These are phyloP conservation scores for Suhomyces canberraensis DNA, from an alignment of 805 yeast genomes.

Conservation along the genomic window DNA sequence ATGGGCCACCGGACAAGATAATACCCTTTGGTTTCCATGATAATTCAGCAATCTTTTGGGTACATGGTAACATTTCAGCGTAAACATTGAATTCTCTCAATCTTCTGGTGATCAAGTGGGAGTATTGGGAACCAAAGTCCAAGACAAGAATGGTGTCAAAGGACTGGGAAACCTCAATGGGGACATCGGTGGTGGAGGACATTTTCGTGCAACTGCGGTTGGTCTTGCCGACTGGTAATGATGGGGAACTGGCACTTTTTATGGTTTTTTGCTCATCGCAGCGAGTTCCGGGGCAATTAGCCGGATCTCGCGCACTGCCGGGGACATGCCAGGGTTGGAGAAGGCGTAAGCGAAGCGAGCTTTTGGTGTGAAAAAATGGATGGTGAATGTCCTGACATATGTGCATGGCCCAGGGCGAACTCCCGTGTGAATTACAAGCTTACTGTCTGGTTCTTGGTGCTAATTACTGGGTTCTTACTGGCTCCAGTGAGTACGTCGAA, in stretches of 20 bases:
- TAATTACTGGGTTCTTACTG: too few species aligned
- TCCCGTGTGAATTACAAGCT: too few species aligned
- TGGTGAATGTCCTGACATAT: too few species aligned
- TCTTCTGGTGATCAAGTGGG: slow-evolving; percentile 95
- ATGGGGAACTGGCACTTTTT: slow-evolving; percentile 1
- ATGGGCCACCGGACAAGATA: slow-evolving; percentile 95
- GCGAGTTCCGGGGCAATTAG: neutral
- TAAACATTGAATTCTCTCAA: slow-evolving; percentile 96
- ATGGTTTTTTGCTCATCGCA: slow-evolving; percentile 7
- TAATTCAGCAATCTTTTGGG: slow-evolving; percentile 91
- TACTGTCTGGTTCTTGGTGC: too few species aligned
- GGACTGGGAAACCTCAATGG: slow-evolving; percentile 71
- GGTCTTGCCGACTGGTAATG: neutral
- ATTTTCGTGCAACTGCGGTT: slow-evolving; percentile 1
- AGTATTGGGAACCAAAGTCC: slow-evolving; percentile 98
- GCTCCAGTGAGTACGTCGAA: neutral
- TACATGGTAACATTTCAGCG: slow-evolving; percentile 99
- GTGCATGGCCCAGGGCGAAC: too few species aligned
- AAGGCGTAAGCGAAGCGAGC: neutral
- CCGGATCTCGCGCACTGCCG: neutral
- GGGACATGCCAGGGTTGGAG: neutral
- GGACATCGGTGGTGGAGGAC: slow-evolving; percentile 29
- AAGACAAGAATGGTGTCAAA: slow-evolving; percentile 96
- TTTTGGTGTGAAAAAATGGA: neutral
- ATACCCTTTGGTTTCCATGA: slow-evolving; percentile 96